Conservation (phyloP, 1,284 basidiomycete genomes). For the Rhodotorula sp. region DNA sequence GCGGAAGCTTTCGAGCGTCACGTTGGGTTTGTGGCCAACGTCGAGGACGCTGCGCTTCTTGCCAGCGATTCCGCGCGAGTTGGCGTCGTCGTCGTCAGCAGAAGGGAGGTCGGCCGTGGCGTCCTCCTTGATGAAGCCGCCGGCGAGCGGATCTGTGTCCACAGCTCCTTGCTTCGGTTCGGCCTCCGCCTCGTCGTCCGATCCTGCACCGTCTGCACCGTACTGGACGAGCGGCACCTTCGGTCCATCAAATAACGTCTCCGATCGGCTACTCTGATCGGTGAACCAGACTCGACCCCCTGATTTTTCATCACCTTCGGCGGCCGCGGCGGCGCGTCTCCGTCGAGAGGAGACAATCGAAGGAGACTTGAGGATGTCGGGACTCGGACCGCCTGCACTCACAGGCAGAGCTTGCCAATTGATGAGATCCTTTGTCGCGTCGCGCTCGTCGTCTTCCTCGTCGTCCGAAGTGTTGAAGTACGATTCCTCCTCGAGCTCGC, state of each 20-base stretch:
- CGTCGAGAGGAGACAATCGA: constrained; percentile 13
- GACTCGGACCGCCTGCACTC: too few species aligned
- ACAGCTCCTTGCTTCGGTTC: not conserved
- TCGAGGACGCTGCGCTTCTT: not conserved
- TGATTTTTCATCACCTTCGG: too few species aligned
- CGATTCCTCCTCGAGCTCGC: constrained; percentile 67
- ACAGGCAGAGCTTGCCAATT: not conserved
- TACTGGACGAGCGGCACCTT: constrained; percentile 17
- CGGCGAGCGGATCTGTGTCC: not conserved
- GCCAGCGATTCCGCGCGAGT: not conserved
- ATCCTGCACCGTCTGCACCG: constrained; percentile 20
- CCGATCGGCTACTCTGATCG: too few species aligned
- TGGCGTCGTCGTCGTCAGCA: not conserved
- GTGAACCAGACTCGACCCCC: too few species aligned
- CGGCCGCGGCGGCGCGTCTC: constrained; percentile 15
- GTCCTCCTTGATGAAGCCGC: constrained; percentile 35
- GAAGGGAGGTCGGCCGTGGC: too few species aligned
- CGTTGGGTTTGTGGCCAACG: not conserved
- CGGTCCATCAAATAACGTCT: constrained; percentile 30
- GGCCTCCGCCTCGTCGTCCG: not conserved
- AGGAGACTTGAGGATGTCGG: not conserved
- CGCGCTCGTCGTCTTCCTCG: constrained; percentile 57
- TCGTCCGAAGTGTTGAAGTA: constrained; percentile 84
- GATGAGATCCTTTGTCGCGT: constrained; percentile 5
- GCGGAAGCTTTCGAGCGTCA: not conserved